A percentile compares a stretch with the other conserved stretches of the same genome.
Conservation (phyloP, 805 yeast genomes). For the Yarrowia keelungensis region DNA sequence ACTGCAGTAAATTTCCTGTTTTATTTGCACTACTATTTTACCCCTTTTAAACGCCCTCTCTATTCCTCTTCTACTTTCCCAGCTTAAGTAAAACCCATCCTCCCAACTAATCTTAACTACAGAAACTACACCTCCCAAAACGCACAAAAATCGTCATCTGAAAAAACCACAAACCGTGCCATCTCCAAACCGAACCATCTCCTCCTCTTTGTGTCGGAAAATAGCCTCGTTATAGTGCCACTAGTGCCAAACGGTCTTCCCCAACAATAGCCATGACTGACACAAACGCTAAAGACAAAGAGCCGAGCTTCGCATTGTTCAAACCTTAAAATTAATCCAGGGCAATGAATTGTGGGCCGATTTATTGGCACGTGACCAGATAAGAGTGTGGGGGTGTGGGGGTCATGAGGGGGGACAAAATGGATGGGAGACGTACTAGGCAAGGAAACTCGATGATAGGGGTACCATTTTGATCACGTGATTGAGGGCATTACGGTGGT, state of each 20-base stretch:
- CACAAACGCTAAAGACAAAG: neutral
- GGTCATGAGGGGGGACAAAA: no score
- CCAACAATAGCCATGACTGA: conserved; percentile 6
- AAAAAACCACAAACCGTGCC: conserved; percentile 3
- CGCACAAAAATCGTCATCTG: neutral
- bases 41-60: no score
- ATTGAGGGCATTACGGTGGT: neutral
- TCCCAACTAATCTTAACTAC: no score
- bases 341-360: conserved; percentile 18
- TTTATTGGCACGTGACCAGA: conserved; percentile 15
- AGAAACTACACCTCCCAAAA: neutral
- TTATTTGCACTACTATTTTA: no score
- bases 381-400: conserved; percentile 1
- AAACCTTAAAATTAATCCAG: conserved; percentile 3
- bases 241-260: conserved; percentile 1
- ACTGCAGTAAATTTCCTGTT: no score
- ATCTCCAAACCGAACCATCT: neutral
- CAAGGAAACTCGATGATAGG: no score
- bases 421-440: no score
- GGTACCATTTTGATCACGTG: neutral
- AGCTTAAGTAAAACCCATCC: no score
- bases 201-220: neutral
- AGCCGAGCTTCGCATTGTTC: neutral
- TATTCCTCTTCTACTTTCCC: no score
- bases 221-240: neutral